Base-by-base conservation (phyloP, 192 early-diverging fungal genomes). In the Linnemannia schmuckeri region DNA sequence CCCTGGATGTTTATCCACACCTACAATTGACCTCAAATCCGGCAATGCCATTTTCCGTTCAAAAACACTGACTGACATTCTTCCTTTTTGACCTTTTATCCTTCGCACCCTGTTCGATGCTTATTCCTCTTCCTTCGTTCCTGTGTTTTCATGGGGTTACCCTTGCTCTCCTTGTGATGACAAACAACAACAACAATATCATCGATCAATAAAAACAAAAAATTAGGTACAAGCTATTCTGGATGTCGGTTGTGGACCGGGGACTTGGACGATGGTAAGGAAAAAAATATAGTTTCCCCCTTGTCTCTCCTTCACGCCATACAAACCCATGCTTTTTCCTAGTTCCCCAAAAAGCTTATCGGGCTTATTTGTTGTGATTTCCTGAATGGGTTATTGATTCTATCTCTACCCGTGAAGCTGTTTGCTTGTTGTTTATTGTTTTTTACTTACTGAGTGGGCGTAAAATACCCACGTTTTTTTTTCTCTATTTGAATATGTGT, bases 221-320 rank as follows among this genome's bases (percentile, higher is more conserved):
- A 52, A 52, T 66, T 66, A 85, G 69, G 74, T 78, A 7, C 66
- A 46, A 22, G 37, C 69, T 30, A 79, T 89, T 12, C 41, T 89
- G 17, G 88, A 89, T 74, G 70, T 85, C 18, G 88, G 88, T 17
- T 89, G 88, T 35, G 88, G 88, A 38, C 82, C 88, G 6, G 88
- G 88, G 10, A 82, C 88, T 33, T 89, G 88, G 88, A 80, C 79
- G 1, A 86, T 89, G 88, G 88, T 83, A 78, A 78, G 37, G 12
- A 9, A 76, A 55, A 47, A 61, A 27, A 9, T 27, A 66, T 30
- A 66, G 61, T 66, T 33, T 61, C 0, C 55, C 30, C 13, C 61
- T 66, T 66, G 49, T 30, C 61, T 33, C 27, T 15, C 27, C 10
- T 61, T n/a, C 57, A 61, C 9, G 22, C n/a, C n/a, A 61, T 27